phyloP scores from a whole-genome alignment of 495 filamentous ascomycete species.

The Xylaria nigripes region DNA sequence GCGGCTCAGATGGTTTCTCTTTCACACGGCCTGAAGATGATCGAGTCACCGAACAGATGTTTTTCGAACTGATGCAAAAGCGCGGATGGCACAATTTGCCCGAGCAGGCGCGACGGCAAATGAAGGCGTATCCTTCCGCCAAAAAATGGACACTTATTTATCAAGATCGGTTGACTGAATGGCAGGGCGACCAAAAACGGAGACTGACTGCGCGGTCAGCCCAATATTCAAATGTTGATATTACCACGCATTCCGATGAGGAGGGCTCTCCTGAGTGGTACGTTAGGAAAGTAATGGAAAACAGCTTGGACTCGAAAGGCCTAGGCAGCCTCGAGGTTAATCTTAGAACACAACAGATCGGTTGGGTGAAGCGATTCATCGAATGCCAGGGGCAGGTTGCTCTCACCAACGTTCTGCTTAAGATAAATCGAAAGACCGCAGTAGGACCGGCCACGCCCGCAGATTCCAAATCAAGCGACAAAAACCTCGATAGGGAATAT shows the following conservation, averaged over 20 bases:
- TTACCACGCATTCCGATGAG: slow-evolving; percentile 72
- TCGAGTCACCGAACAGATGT: slow-evolving; percentile 81
- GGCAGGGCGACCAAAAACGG: slow-evolving; percentile 89
- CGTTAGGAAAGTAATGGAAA: slow-evolving; percentile 93
- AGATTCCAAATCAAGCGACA: slow-evolving; percentile 57
- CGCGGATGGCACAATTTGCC: slow-evolving; percentile 93
- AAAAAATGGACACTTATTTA: slow-evolving; percentile 98
- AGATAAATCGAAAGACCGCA: slow-evolving; percentile 81
- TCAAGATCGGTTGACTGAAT: slow-evolving; percentile 87
- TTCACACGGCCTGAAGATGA: slow-evolving; percentile 70
- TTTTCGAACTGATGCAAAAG: slow-evolving; percentile 91
- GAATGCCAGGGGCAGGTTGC: slow-evolving; percentile 97
- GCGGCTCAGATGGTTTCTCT: slow-evolving; percentile 52
- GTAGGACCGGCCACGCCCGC: slow-evolving; percentile 63
- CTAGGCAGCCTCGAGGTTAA: slow-evolving; percentile 87
- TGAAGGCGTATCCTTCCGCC: slow-evolving; percentile 82
- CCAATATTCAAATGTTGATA: slow-evolving; percentile 45
- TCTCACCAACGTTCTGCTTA: slow-evolving; percentile 83
- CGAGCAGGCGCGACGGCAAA: slow-evolving; percentile 90
- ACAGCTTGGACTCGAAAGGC: slow-evolving; percentile 84
- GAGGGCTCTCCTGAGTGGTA: slow-evolving; percentile 98
- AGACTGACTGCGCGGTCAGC: slow-evolving; percentile 61
- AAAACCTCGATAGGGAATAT: slow-evolving; percentile 89
- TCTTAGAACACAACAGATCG: slow-evolving; percentile 90
- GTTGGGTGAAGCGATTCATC: slow-evolving; percentile 94